Base-by-base conservation (phyloP, 2,329 filamentous ascomycete species). In the Aspergillus phoenicis region DNA sequence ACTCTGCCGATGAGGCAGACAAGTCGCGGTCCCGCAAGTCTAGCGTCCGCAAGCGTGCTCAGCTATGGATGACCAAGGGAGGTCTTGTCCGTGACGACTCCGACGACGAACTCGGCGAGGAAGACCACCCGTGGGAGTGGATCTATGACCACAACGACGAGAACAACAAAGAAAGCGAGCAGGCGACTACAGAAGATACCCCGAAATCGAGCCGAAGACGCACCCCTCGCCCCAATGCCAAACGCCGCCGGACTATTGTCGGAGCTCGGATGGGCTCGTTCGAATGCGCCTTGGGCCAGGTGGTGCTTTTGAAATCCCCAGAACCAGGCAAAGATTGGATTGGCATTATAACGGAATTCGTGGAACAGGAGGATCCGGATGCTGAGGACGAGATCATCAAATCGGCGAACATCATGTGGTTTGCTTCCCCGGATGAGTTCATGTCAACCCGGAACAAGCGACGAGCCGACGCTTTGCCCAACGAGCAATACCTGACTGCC, bases 361-460 rank as follows among this genome's bases (percentile, higher is more conserved):
- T 88, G 41, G 88, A 94, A 49, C 86, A 88, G 33, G 88, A 90
- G 49, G 84, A 91, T 20, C 88, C 90, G 11, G 88, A 87, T 3
- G 71, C 68, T 17, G 68, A 71, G 45, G 71, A 67, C 17, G 68
- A 71, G 48, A 48, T 71, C 28, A 57, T 78, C 65, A 97, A 92
- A 81, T 87, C 89, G 26, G 94, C 91, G 58, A 90, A 89, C 64
- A 95, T 99, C 72, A 89, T 97, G 84, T 99, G 95, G 95, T 97
- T 99, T 73, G 78, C 78, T 22, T 93, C 91, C 0, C 92, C 91
- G 0, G 91, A 96, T 70, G 91, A 90, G 70, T 94, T 98, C 77
- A 91, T 97, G 62, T 86, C 89, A 28, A 95, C 91, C 69, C 90
- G 89, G 72, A 85, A 87, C 60, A 94, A 91, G 78, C 96, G 95